These are phyloP conservation scores for Chaetomiaceae sp. DNA, from an alignment of 2,329 filamentous ascomycete genomes.

Conservation along the genomic window DNA sequence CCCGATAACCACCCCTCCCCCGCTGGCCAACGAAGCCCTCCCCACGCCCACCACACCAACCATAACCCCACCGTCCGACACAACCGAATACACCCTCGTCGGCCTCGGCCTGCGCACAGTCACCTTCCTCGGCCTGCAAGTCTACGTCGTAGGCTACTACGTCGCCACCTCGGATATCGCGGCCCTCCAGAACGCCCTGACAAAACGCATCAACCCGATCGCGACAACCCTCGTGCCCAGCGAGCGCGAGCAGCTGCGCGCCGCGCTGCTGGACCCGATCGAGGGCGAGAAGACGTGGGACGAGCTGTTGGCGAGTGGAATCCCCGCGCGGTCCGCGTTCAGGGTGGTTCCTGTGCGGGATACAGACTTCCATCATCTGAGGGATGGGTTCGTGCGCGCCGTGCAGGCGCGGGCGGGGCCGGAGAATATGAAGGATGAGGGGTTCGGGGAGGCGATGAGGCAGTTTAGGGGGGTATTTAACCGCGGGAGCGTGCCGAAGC, in stretches of 20 bases:
- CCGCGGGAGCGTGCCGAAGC: conserved; percentile 74
- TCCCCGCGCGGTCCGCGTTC: conserved; percentile 68
- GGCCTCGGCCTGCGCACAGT: conserved; percentile 86
- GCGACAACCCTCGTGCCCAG: conserved; percentile 79
- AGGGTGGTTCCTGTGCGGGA: conserved; percentile 86
- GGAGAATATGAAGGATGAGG: conserved; percentile 56
- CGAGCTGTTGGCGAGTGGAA: conserved; percentile 59
- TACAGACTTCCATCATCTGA: conserved; percentile 88
- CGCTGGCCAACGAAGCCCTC: conserved; percentile 32
- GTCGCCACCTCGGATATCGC: conserved; percentile 79
- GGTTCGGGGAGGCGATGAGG: conserved; percentile 69
- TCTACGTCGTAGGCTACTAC: conserved; percentile 94
- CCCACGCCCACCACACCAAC: conserved; percentile 32
- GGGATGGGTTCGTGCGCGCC: conserved; percentile 85
- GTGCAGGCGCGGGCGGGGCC: conserved; percentile 65
- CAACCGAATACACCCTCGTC: conserved; percentile 76
- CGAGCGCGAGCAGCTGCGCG: conserved; percentile 71
- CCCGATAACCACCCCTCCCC: conserved; percentile 26
- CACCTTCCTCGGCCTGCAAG: conserved; percentile 82
- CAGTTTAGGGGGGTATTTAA: conserved; percentile 81
- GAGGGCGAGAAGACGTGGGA: conserved; percentile 72
- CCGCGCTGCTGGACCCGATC: conserved; percentile 63
- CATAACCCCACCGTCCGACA: conserved; percentile 24
- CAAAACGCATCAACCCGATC: conserved; percentile 68
- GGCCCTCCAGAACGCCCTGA: conserved; percentile 70